Base-by-base conservation (phyloP, 495 filamentous ascomycete genomes). In the Aspergillus nanangensis region DNA sequence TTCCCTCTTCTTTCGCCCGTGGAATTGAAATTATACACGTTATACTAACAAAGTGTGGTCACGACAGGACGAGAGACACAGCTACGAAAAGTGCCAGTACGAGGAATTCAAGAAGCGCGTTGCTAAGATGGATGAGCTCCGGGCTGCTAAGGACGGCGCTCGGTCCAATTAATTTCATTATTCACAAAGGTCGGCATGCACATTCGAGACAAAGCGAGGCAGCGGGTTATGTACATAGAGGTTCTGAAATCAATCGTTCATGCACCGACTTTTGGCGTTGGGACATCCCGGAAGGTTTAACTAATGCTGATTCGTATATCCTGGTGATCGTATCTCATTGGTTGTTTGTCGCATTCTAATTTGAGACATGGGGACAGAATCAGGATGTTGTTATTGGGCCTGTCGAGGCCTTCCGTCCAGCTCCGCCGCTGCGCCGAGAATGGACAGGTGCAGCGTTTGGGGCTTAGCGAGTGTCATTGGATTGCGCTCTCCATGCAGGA, bases 11-110 rank as follows among this genome's bases (percentile, higher is more conserved):
- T 41, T 27, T 17, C 18, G n/a, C 13, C n/a, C 19, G 11, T 15
- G 29, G 9, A 25, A 47, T 31, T 45, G 27, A 43, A 40, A 46
- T 38, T 54, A 21, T 2, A 8, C 14, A 29, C 11, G 25, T 11
- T 29, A 7, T 29, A 11, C 7, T 11, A 5, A 29, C 25, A 29
- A 29, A 5, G 11, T 29, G 25, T 29, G 25, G 7, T 29, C 5
- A 29, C 25, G 25, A 11, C 56, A 96, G 93, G 79, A 87, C 61
- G 93, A 98, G 76, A 77, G 93, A 76, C 93, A 98, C 69, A 83
- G 79, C 58, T 98, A 98, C 74, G 93, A 98, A 62, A 97, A 96
- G 66, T 98, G 93, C 82, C 93, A 98, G 59, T 98, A 98, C 73
- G 85, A 84, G 32, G 93, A 96, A 63, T 98, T 98, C 78, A 95